Base-by-base conservation (phyloP, 495 filamentous ascomycete genomes). In the Trichocladium uniseriatum region DNA sequence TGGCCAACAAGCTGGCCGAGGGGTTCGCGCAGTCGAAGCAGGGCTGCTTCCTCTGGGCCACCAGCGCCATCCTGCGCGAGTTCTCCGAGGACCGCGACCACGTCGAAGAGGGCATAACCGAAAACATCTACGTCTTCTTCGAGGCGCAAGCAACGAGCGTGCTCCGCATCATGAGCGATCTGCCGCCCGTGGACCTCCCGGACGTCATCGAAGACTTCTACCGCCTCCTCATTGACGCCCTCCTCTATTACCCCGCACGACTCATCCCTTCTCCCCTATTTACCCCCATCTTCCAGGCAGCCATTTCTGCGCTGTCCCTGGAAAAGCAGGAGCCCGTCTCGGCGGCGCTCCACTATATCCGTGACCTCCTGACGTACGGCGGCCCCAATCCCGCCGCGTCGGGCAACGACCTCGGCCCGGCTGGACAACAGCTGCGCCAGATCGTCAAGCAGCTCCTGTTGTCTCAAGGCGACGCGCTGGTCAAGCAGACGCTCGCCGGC, bases 151-250 rank as follows among this genome's bases (percentile, higher is more conserved):
- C 87, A 6, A 79, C 83, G 18, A 86, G 79, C 27, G 94, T 97
- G 69, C 76, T 99, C 43, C 81, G 86, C 19, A 83, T 86, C 53
- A 75, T 99, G 69, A 95, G 88, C 68, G 86, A 91, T 56, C 63
- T 95, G 13, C 78, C 83, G 14, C 87, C 94, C 10, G 79, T 83
- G 58, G 89, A 96, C 54, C 74, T 97, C 10, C 90, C 94, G 9
- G 92, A 99, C 68, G 89, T 99, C 45, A 97, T 96, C 58, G 92
- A 99, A 68, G 92, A 99, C 62, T 99, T 95, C 70, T 99, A 92
- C 75, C 88, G 92, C 22, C 78, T 99, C 13, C 79, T 87, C 5
- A 81, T 84, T 11, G 90, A 97, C 67, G 89, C 89, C 18, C 75
- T 95, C 15, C 82, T 95, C 51, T 99, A 89, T 68, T 94, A 94